A percentile compares a stretch with the other conserved stretches of the same genome.
Evolutionary conservation across 148 eudicot genomes (phyloP).

Genomic region (Chenopodium berlandieri): DNA sequence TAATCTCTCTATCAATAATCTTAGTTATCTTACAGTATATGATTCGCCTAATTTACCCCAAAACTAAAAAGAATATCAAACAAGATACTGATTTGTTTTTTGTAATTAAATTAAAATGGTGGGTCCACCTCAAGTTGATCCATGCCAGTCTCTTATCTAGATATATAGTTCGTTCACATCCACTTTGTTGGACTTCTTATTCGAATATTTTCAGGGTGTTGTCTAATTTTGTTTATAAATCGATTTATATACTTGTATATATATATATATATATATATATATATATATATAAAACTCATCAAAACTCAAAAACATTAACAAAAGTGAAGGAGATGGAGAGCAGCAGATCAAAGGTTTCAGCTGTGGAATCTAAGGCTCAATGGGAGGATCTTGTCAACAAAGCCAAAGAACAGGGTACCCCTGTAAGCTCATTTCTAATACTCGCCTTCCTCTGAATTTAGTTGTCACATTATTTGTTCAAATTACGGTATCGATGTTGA

Average conservation of each 20-base stretch:
- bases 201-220: neutral
- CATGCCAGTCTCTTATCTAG: neutral
- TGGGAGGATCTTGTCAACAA: constrained; percentile 54
- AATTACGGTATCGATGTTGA: no score
- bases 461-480: no score
- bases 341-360: constrained; percentile 37
- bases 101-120: neutral
- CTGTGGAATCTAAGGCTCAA: constrained; percentile 44
- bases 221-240: neutral
- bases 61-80: no score
- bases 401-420: constrained; percentile 46
- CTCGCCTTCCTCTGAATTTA: no score
- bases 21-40: no score
- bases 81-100: neutral
- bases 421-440: constrained; percentile 37
- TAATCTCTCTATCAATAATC: no score
- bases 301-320: neutral
- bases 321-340: constrained; percentile 27
- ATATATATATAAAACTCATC: neutral
- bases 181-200: constrained; percentile 7
- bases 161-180: constrained; percentile 7
- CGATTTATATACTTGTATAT: no score
- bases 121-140: neutral
- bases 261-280: neutral
- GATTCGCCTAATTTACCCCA: no score